Evolutionary conservation across 2,329 filamentous ascomycete genomes (phyloP), one percentile per base, ranked within the genome.

Genomic region (Cryphonectria japonica): DNA sequence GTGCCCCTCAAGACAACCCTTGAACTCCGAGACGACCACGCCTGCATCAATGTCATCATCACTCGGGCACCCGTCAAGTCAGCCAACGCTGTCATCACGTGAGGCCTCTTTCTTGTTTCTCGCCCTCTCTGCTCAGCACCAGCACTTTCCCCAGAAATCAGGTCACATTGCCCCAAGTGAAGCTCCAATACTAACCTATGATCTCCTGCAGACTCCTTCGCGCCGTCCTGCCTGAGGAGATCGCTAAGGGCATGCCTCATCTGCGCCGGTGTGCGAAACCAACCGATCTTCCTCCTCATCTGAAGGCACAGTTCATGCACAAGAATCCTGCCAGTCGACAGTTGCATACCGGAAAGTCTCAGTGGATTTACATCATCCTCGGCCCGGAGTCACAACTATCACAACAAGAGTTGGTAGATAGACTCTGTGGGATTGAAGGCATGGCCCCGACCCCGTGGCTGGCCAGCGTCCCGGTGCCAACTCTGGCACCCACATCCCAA

Each of bases 191-290:
- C 68, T 57, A 9, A 82, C 76, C 82, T 74, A 67, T 68, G 61
- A 46, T 71, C 26, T 13, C 39, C 67, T 46, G 43, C 74, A 90
- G 88, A 73, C 84, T 88, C 72, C 81, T 90, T 75, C 85, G 87
- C 76, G 82, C 83, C 68, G 80, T 89, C 77, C 82, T 88, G 72
- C 87, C 87, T 76, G 86, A 89, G 77, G 87, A 88, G 78, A 85
- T 86, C 77, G 87, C 86, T 85, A 88, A 90, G 80, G 87, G 87
- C 84, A 83, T 91, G 76, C 87, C 89, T 82, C 90, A 95, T 82
- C 85, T 95, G 69, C 91, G 92, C 74, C 88, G 92, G 79, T 93
- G 93, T 79, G 92, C 91, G 71, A 94, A 94, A 80, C 88, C 87
- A 63, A 83, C 84, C 68, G 91, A 92, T 76, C 84, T 95, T 11